phyloP scores from a whole-genome alignment of 2,329 filamentous ascomycete species.

The Trichoderma koningii region DNA sequence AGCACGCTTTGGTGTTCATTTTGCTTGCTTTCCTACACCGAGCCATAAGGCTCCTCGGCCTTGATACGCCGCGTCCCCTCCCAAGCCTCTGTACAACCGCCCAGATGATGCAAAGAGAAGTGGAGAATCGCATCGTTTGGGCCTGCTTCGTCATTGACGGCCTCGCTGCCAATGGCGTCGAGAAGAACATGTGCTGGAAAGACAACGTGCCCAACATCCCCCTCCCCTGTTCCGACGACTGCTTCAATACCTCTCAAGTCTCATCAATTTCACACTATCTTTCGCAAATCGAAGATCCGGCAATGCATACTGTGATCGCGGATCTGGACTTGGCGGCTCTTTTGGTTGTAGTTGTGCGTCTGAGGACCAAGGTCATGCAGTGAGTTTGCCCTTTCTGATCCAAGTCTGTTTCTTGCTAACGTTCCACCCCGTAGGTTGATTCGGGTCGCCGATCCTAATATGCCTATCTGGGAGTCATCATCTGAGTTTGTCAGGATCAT shows the following conservation, averaged over 20 bases:
- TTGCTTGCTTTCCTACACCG: constrained; percentile 32
- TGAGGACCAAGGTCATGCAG: constrained; percentile 31
- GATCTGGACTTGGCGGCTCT: constrained; percentile 30
- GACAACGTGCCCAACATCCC: constrained; percentile 31
- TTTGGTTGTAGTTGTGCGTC: constrained; percentile 29
- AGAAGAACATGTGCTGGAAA: constrained; percentile 33
- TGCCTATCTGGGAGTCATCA: constrained; percentile 28
- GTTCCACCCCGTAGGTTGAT: constrained; percentile 29
- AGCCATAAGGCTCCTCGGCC: constrained; percentile 31
- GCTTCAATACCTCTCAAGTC: constrained; percentile 27
- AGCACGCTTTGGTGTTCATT: constrained; percentile 33
- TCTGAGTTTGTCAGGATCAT: constrained; percentile 32
- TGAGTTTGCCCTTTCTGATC: constrained; percentile 12
- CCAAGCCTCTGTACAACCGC: constrained; percentile 7
- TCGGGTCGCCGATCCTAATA: constrained; percentile 26
- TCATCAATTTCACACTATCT: constrained; percentile 24
- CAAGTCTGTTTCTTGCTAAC: neutral
- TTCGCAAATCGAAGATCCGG: constrained; percentile 27
- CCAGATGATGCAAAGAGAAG: constrained; percentile 30
- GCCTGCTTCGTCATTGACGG: constrained; percentile 33
- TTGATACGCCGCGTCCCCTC: constrained; percentile 29
- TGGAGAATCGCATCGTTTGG: constrained; percentile 33
- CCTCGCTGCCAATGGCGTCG: constrained; percentile 31
- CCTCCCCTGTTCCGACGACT: constrained; percentile 30
- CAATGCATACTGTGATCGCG: constrained; percentile 19